Percentiles rank a stretch among this genome's conserved stretches.
Evolutionary conservation across 176 grass and related monocot genomes (phyloP).

Genomic region (Triticum turgidum): DNA sequence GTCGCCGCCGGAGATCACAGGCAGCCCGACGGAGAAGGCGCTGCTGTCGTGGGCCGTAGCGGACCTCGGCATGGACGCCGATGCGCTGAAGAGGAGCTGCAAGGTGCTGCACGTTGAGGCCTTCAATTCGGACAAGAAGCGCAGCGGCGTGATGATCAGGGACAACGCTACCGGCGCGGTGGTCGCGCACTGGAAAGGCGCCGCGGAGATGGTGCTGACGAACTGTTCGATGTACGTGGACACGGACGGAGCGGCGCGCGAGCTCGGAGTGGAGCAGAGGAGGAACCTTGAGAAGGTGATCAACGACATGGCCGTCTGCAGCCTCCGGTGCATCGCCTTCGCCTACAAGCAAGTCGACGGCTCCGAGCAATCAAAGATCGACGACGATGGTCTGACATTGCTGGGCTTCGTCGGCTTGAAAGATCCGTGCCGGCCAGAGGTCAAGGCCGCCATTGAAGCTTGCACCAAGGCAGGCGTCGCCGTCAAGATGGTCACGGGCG

Average conservation of each 20-base stretch:
- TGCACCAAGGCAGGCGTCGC: slow-evolving; percentile 56
- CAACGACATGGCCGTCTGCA: slow-evolving; percentile 48
- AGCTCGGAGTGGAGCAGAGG: slow-evolving; percentile 36
- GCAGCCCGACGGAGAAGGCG: slow-evolving; percentile 94
- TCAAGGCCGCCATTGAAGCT: slow-evolving; percentile 48
- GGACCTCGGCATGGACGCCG: slow-evolving; percentile 53
- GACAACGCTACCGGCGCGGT: slow-evolving; percentile 30
- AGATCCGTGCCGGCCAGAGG: slow-evolving; percentile 80
- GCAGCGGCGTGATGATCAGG: slow-evolving; percentile 60
- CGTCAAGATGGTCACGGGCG: slow-evolving; percentile 92
- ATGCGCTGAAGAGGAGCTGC: slow-evolving; percentile 34
- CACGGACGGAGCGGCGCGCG: slow-evolving; percentile 9
- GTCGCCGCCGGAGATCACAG: slow-evolving; percentile 55
- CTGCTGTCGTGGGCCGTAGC: slow-evolving; percentile 74
- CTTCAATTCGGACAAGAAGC: slow-evolving; percentile 95
- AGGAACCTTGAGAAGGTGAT: slow-evolving; percentile 50
- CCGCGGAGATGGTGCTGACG: slow-evolving; percentile 75
- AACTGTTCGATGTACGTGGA: slow-evolving; percentile 42
- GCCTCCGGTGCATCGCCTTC: slow-evolving; percentile 81
- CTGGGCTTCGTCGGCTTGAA: slow-evolving; percentile 49
- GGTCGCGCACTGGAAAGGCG: slow-evolving; percentile 80
- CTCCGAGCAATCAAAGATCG: too few relatives aligned
- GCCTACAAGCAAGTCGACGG: slow-evolving; percentile 54
- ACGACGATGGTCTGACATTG: too few relatives aligned
- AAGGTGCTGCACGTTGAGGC: slow-evolving; percentile 75